These are phyloP conservation scores for Pyricularia grisea DNA, from an alignment of 2,329 filamentous ascomycete species.

Conservation along the genomic window DNA sequence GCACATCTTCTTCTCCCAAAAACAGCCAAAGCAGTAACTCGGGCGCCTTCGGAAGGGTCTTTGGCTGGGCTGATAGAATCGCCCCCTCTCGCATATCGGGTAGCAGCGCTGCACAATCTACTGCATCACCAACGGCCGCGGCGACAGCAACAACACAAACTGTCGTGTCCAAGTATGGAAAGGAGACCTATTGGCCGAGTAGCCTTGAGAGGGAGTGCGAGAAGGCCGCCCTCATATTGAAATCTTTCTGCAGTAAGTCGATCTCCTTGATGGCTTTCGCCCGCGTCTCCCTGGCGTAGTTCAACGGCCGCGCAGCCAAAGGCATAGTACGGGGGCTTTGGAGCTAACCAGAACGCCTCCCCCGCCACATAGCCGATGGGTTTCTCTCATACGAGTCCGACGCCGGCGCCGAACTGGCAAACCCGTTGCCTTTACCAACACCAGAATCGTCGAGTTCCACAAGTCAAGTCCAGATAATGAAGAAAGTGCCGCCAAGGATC, in stretches of 20 bases:
- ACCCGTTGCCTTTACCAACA: slow-evolving; percentile 10
- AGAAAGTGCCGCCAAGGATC: slow-evolving; percentile 80
- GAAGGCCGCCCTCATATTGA: slow-evolving; percentile 80
- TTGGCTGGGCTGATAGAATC: slow-evolving; percentile 56
- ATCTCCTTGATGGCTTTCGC: neutral
- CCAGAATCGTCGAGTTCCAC: slow-evolving; percentile 19
- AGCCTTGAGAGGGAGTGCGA: slow-evolving; percentile 82
- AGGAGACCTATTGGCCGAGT: slow-evolving; percentile 33
- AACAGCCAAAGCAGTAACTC: neutral
- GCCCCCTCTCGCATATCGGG: slow-evolving; percentile 5
- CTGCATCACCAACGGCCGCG: neutral
- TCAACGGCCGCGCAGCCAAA: neutral
- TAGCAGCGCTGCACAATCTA: neutral
- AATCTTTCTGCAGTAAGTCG: slow-evolving; percentile 64
- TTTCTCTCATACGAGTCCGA: slow-evolving; percentile 33
- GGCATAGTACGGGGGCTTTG: slow-evolving; percentile 5
- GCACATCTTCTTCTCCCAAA: neutral
- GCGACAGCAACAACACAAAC: neutral
- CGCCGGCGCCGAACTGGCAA: slow-evolving; percentile 21
- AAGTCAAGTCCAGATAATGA: slow-evolving; percentile 44
- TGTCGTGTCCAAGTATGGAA: slow-evolving; percentile 12
- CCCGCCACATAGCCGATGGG: slow-evolving; percentile 36
- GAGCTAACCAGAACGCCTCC: slow-evolving; percentile 11
- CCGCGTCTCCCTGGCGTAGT: neutral
- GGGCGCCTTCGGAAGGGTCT: slow-evolving; percentile 29